Percentiles rank a stretch among this genome's conserved stretches.
Evolutionary conservation across 2,329 filamentous ascomycete species (phyloP).

Genomic region (Monilinia laxa): DNA sequence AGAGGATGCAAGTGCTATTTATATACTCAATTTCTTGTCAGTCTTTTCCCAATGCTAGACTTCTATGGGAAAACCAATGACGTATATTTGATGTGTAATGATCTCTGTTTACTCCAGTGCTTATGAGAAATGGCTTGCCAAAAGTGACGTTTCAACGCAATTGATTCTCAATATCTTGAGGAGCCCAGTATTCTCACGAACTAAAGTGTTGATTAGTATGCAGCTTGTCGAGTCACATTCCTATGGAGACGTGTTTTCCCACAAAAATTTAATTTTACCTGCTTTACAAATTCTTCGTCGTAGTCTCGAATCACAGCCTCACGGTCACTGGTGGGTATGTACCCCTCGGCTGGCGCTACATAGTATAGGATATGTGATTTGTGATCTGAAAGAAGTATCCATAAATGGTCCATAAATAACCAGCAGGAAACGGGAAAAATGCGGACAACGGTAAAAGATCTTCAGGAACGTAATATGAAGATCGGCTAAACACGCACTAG

Average conservation of each 20-base stretch:
- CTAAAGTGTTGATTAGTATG: conserved; percentile 7
- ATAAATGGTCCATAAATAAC: conserved; percentile 13
- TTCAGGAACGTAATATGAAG: conserved; percentile 19
- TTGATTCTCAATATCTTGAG: not conserved
- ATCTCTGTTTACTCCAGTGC: not conserved
- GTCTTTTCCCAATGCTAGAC: not conserved
- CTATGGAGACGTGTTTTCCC: not conserved
- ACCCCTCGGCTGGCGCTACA: not conserved
- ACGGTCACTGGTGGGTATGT: too few relatives aligned
- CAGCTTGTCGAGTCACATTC: conserved; percentile 6
- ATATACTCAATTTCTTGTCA: conserved; percentile 1
- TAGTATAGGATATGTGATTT: not conserved
- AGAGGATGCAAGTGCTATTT: not conserved
- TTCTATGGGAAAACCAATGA: not conserved
- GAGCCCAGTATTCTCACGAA: not conserved
- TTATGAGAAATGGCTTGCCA: conserved; percentile 2
- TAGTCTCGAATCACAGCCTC: not conserved
- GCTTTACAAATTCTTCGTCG: not conserved
- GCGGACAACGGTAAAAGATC: conserved; percentile 3
- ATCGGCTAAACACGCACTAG: not conserved
- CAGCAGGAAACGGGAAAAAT: not conserved
- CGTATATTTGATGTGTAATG: not conserved
- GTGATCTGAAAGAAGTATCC: not conserved
- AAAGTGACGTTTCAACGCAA: not conserved
- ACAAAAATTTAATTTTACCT: not conserved